A percentile compares a stretch with the other conserved stretches of the same genome.
phyloP scores from a whole-genome alignment of 83 land plant species.

The Isoetes engelmannii region DNA sequence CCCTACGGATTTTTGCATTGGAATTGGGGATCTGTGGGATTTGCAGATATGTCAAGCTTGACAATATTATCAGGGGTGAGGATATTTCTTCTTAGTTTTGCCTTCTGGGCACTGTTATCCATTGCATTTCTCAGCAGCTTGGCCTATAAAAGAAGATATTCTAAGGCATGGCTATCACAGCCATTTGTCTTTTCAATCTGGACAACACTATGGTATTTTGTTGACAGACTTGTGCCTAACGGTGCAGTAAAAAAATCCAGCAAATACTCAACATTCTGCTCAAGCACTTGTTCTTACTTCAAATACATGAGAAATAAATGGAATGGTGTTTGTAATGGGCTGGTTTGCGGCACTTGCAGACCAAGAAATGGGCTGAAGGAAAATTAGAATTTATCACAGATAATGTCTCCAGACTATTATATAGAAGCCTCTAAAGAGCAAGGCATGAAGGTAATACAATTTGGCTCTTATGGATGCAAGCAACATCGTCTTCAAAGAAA shows the following conservation, averaged over 20 bases:
- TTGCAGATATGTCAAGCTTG: background rate
- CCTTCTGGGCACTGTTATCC: background rate
- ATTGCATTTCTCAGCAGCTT: constrained; percentile 8
- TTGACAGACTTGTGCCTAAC: background rate
- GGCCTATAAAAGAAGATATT: background rate
- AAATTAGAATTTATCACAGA: background rate
- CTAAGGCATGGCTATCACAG: constrained; percentile 3
- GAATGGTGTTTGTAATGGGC: constrained; percentile 12
- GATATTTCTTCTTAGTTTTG: background rate
- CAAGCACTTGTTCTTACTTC: constrained; percentile 6
- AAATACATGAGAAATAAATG: constrained; percentile 6
- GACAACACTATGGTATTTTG: constrained; percentile 13
- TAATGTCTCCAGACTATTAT: too few relatives aligned
- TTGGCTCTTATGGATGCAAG: too few relatives aligned
- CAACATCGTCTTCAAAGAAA: too few relatives aligned
- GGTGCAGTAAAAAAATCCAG: constrained; percentile 10
- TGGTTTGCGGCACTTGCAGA: constrained; percentile 13
- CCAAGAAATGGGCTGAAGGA: background rate
- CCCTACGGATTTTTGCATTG: constrained; percentile 87
- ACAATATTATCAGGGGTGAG: background rate
- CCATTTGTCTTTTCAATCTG: constrained; percentile 12
- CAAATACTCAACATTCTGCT: background rate
- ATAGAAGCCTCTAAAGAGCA: too few relatives aligned
- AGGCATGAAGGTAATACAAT: too few relatives aligned
- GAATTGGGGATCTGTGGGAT: constrained; percentile 28